Evolutionary conservation across 2,329 filamentous ascomycete genomes (phyloP).

Genomic region (Verticillium isaacii): DNA sequence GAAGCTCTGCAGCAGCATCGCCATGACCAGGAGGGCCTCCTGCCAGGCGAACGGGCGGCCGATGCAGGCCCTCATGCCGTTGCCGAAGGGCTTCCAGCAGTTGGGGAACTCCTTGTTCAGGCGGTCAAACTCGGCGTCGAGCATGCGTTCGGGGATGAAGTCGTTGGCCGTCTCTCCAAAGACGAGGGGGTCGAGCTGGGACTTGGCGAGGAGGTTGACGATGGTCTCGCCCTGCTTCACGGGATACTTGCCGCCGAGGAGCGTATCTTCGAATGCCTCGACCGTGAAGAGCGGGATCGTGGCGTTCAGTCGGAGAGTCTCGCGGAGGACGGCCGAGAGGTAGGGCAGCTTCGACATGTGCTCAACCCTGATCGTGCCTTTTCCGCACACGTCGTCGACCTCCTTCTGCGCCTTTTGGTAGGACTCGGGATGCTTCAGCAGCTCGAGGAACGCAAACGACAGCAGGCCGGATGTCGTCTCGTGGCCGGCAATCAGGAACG

Average conservation of each 20-base stretch:
- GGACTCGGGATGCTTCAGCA: constrained; percentile 57
- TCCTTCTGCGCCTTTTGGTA: constrained; percentile 61
- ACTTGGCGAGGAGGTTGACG: constrained; percentile 36
- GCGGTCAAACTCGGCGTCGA: constrained; percentile 43
- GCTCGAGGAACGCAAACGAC: constrained; percentile 59
- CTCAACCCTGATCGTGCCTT: constrained; percentile 47
- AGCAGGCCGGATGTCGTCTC: constrained; percentile 67
- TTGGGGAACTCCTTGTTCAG: constrained; percentile 26
- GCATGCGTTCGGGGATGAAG: constrained; percentile 59
- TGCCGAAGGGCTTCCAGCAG: constrained; percentile 49
- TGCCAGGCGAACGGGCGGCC: constrained; percentile 51
- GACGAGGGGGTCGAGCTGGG: constrained; percentile 51
- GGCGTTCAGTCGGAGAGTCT: constrained; percentile 33
- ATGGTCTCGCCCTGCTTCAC: constrained; percentile 40
- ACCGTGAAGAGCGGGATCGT: constrained; percentile 20
- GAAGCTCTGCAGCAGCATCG: constrained; percentile 62
- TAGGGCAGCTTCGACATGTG: constrained; percentile 60
- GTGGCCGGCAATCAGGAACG: constrained; percentile 64
- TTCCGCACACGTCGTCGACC: constrained; percentile 61
- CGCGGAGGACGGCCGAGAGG: constrained; percentile 56
- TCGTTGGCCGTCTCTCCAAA: constrained; percentile 52
- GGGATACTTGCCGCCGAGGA: constrained; percentile 49
- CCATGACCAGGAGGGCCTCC: constrained; percentile 39
- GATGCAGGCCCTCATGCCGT: constrained; percentile 46
- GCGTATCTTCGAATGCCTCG: constrained; percentile 31